A percentile compares a stretch with the other conserved stretches of the same genome.
Conservation (phyloP, 176 grass and related monocot genomes). For the Avena sativa region DNA sequence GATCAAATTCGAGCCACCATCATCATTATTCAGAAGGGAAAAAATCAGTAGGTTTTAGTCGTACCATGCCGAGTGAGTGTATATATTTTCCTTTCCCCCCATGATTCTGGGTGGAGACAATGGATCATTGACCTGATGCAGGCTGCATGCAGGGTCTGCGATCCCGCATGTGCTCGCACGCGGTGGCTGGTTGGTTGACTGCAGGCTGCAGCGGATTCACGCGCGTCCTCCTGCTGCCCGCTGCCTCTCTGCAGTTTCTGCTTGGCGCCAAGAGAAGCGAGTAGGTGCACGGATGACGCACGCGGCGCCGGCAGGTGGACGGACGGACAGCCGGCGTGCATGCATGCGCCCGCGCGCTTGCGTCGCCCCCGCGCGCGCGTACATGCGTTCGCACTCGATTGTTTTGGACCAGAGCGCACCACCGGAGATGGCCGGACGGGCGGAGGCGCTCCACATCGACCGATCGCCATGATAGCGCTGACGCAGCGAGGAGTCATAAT, state of each 20-base stretch:
- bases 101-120: not conserved
- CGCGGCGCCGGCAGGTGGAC: not conserved
- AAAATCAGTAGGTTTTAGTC: no score
- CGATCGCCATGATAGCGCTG: constrained; percentile 29
- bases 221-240: not conserved
- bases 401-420: not conserved
- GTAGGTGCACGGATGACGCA: constrained; percentile 17
- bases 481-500: not conserved
- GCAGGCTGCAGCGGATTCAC: not conserved
- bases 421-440: not conserved
- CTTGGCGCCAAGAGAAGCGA: not conserved
- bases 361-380: no score
- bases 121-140: not conserved
- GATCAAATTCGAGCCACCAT: not conserved
- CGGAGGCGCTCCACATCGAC: not conserved
- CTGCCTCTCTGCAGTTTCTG: no score
- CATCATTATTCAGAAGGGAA: not conserved
- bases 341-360: not conserved
- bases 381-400: constrained; percentile 7
- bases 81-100: not conserved
- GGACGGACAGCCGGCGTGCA: constrained; percentile 6
- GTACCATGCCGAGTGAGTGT: not conserved
- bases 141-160: not conserved
- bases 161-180: constrained; percentile 18
- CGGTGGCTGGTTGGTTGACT: not conserved